Conservation (phyloP, 139 green algal species). For the Chlamydomonas sphaeroides region DNA sequence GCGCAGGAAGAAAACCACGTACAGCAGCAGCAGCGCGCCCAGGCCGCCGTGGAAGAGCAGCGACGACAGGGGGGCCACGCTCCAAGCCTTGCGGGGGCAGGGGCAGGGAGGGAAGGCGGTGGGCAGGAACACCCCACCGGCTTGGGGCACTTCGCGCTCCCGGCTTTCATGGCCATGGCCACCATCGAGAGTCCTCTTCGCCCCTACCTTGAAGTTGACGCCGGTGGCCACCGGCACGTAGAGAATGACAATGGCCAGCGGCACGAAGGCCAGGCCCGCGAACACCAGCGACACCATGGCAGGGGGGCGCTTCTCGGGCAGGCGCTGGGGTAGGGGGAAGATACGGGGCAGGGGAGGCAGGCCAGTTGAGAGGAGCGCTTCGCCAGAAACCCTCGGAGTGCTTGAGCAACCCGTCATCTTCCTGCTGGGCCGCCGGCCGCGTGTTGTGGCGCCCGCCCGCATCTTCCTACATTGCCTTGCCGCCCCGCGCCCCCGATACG, state of each 20-base stretch:
- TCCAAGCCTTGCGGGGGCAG: constrained; percentile 1
- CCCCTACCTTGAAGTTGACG: constrained; percentile 53
- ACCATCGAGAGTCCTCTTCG: no score
- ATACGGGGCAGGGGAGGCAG: no score
- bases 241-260: constrained; percentile 40
- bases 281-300: constrained; percentile 53
- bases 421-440: no score
- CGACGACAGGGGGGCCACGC: constrained; percentile 27
- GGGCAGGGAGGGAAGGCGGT: not conserved
- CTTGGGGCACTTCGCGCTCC: no score
- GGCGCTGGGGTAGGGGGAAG: constrained; percentile 38
- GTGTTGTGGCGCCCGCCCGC: no score
- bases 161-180: no score
- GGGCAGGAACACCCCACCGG: no score
- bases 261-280: constrained; percentile 45
- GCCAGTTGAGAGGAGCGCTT: no score
- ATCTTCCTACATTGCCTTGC: no score
- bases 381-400: no score
- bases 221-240: constrained; percentile 29
- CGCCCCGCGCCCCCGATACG: no score
- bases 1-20: constrained; percentile 61
- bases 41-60: constrained; percentile 63
- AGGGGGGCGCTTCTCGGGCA: constrained; percentile 51
- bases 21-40: constrained; percentile 55
- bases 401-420: no score